Percentiles rank a stretch among this genome's conserved stretches.
Conservation (phyloP, 306 rosid species). For the Cercis canadensis region DNA sequence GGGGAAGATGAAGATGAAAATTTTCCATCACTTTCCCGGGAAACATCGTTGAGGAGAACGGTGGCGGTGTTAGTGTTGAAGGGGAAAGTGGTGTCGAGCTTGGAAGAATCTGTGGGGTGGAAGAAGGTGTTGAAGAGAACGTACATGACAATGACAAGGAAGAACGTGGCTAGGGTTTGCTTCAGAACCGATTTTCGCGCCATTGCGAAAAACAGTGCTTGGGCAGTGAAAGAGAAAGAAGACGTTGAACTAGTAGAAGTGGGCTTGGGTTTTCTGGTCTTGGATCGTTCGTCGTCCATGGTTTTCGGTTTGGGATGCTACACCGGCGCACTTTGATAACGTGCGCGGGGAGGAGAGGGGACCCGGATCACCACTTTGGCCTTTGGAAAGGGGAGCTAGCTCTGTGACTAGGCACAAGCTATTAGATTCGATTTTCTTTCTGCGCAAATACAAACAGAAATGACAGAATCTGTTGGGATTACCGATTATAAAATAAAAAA, state of each 20-base stretch:
- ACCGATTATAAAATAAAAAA: no score
- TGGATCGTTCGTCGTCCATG: conserved; percentile 43
- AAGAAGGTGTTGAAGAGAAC: conserved; percentile 55
- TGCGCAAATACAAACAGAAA: no score
- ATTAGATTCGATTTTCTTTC: no score
- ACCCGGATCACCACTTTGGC: no score
- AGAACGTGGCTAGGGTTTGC: conserved; percentile 58
- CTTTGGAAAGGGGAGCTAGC: no score
- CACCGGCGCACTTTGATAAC: no score
- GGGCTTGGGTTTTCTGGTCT: conserved; percentile 38
- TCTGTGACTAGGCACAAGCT: no score
- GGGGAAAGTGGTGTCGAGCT: conserved; percentile 44
- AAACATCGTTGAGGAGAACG: conserved; percentile 17
- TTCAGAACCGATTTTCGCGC: conserved; percentile 67
- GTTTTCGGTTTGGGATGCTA: background rate
- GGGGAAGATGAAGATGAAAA: no score
- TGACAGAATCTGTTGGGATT: no score
- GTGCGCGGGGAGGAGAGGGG: no score
- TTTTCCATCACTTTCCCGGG: background rate
- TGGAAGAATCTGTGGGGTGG: conserved; percentile 51
- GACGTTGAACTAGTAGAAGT: background rate
- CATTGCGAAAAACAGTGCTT: conserved; percentile 41
- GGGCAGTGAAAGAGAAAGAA: background rate
- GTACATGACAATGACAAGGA: conserved; percentile 50
- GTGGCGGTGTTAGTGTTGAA: conserved; percentile 44